Evolutionary conservation across 768 basidiomycete species (phyloP).

Genomic region (Lyophyllum semitale): DNA sequence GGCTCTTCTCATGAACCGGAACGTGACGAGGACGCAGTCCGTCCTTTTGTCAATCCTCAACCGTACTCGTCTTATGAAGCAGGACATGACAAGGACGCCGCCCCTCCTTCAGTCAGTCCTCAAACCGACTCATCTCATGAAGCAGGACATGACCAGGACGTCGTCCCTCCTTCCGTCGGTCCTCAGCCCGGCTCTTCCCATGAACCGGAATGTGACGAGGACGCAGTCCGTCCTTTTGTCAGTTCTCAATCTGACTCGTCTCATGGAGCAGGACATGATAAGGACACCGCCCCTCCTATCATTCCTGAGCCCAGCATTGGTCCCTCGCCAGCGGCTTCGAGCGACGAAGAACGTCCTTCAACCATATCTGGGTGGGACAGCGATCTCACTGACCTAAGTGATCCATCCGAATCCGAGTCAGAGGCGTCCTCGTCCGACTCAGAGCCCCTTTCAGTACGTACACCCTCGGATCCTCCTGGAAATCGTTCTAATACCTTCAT

Average conservation of each 20-base stretch:
- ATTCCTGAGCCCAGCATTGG: background rate
- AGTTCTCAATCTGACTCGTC: too few species aligned
- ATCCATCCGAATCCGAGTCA: slow-evolving; percentile 22
- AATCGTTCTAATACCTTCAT: background rate
- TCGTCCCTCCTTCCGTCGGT: background rate
- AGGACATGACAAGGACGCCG: too few species aligned
- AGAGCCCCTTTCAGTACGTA: background rate
- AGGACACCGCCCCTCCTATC: background rate
- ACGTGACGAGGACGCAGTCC: too few species aligned
- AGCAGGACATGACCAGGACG: background rate
- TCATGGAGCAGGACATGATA: background rate
- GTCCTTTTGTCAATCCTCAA: too few species aligned
- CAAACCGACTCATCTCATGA: background rate
- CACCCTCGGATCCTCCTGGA: background rate
- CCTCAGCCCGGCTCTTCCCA: too few species aligned
- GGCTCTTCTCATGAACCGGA: too few species aligned
- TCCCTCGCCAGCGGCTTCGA: background rate
- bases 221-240: too few species aligned
- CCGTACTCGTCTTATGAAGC: too few species aligned
- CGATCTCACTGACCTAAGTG: slow-evolving; percentile 33
- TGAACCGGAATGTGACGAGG: too few species aligned
- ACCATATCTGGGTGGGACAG: slow-evolving; percentile 31
- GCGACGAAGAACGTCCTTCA: background rate
- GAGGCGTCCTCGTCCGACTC: slow-evolving; percentile 14
- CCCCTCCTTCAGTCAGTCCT: too few species aligned